Evolutionary conservation across 2,329 filamentous ascomycete genomes (phyloP), one percentile per base, ranked within the genome.

Genomic region (Didymella exigua): DNA sequence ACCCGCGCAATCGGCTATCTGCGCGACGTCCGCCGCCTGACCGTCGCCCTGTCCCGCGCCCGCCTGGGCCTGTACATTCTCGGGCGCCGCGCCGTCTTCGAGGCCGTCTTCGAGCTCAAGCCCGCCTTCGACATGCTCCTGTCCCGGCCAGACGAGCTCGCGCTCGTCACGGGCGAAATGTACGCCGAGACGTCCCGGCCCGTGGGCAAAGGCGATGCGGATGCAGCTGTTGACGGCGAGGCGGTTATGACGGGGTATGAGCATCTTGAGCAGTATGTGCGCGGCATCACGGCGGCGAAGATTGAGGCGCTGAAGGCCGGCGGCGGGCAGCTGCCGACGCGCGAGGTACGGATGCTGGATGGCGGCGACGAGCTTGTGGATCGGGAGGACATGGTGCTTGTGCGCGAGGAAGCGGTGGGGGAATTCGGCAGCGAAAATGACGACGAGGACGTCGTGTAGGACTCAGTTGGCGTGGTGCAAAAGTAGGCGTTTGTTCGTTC

Each of bases 211-310:
- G 78, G 81, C 7, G 78, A 75, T 36, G 77, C 76, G 9, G 44
- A 43, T 16, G 78, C 81, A 6, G 78, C 75, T 38, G 76, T 76
- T n/a, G 70, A 78, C 1, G 79, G 77, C 43, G 76, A 76, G 19
- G 88, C 86, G 1, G 81, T 86, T 18, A 98, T 99, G 90, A 90
- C 93, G 66, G 86, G 89, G 29, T 88, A 98, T 1, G 93, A 99
- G 78, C 95, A 99, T 78, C 76, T 99, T 30, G 95, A 95, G 0
- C 89, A 96, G 76, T 99, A 97, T 74, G 93, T 99, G 19, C 96
- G 86, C 72, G 91, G 99, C 75, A 99, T 99, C 91, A 96, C 92
- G 3, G 85, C 89, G 68, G 86, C 86, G 7, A 89, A 87, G 74
- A 75, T 88, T 1, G 82, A 85, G 67, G 81, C 80, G 38, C 67